Evolutionary conservation across 1,139 yeast genomes (phyloP).

Genomic region (Sugiyamaella grinbergsii): DNA sequence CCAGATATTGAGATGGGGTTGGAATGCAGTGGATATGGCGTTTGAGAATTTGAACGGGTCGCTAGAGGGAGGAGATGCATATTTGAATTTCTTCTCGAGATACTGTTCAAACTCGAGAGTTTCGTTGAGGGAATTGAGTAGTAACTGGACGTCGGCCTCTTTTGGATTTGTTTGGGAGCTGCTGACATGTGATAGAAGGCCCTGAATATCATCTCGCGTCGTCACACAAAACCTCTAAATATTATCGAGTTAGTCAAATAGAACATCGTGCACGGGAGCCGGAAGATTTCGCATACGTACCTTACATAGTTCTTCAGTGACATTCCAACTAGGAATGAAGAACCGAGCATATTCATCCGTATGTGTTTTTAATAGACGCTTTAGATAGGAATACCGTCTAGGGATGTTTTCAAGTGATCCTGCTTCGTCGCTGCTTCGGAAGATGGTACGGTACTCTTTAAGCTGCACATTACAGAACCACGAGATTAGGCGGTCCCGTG

Average conservation of each 20-base stretch:
- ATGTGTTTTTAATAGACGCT: conserved; percentile 64
- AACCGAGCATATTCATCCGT: conserved; percentile 53
- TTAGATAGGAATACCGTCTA: conserved; percentile 79
- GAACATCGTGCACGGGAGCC: background rate
- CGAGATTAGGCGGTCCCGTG: conserved; percentile 61
- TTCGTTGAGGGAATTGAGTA: conserved; percentile 61
- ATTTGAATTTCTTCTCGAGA: conserved; percentile 58
- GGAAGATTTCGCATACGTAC: too few species aligned
- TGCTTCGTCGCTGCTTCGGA: conserved; percentile 82
- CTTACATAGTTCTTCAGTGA: conserved; percentile 60
- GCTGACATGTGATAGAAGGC: conserved; percentile 43
- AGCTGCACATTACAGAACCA: conserved; percentile 78
- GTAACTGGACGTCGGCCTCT: conserved; percentile 55
- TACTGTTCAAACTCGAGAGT: conserved; percentile 78
- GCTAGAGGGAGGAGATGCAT: conserved; percentile 1
- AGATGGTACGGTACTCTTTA: conserved; percentile 73
- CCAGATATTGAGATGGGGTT: conserved; percentile 84
- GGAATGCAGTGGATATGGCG: conserved; percentile 72
- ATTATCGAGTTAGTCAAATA: background rate
- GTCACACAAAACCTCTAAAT: conserved; percentile 32
- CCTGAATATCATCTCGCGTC: conserved; percentile 66
- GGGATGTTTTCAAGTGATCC: conserved; percentile 86
- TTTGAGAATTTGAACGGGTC: conserved; percentile 41
- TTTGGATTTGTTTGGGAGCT: conserved; percentile 36
- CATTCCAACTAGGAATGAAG: conserved; percentile 75